Base-by-base conservation (phyloP, 2,329 filamentous ascomycete species). In the Emergomyces orientalis region DNA sequence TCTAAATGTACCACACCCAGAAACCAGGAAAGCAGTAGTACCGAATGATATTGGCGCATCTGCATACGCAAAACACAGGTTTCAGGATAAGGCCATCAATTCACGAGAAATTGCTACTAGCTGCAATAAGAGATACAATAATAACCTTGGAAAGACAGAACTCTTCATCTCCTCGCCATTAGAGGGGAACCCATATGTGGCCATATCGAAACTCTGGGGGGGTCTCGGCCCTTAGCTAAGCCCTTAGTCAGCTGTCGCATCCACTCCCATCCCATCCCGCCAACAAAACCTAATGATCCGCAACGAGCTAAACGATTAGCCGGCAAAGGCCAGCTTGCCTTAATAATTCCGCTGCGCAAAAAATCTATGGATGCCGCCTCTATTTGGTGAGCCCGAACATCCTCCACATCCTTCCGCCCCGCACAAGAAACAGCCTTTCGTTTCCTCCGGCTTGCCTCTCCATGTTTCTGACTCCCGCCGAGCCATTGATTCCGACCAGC, bases 311-410 rank as follows among this genome's bases (percentile, higher is more conserved):
- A 56, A 34, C n/a, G 13, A 14, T 32, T 32, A 56, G 11, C 17
- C 9, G 6, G 30, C 25, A 59, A 39, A 62, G 60, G 60, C 64
- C 47, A 62, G 51, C 34, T 62, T 41, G 60, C 60, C 49, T 56
- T 25, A 47, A 32, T 9, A 56, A 54, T n/a, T 37, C n/a, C 14
- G 17, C 17, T 17, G 7, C 51, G 22, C 22, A 22, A 5, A 1
- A 13, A 22, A 34, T 14, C 39, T 6, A 56, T 43, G 59, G 59
- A 37, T 52, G 59, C 30, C 30, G 41, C 32, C 59, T 49, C 43
- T 45, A 19, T 51, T 22, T 13, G 19, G 19, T 45, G 58, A 49
- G 17, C 43, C 37, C 25, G 25, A 17, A 39, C 49, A n/a, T 41
- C 39, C 37, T 6, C 39, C 49, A 6, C 25, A 41, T 32, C 32